Conservation (phyloP, 2,329 filamentous ascomycete species). For the Paecilomyces variotii region DNA sequence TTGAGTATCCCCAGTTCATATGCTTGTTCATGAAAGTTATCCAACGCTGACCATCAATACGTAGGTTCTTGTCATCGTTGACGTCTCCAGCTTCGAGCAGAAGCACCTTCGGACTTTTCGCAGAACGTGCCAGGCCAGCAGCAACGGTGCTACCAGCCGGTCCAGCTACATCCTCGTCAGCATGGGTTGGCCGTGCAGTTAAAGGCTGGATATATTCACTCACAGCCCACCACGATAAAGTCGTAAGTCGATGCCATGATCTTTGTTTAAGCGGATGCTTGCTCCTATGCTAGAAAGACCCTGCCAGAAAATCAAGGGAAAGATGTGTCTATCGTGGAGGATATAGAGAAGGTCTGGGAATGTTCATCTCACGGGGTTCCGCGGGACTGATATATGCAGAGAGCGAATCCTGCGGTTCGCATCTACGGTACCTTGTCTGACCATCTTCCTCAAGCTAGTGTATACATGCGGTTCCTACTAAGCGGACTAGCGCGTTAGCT, state of each 20-base stretch:
- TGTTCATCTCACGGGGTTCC: neutral
- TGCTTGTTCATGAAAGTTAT: constrained; percentile 41
- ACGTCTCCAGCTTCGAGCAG: constrained; percentile 53
- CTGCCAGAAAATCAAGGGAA: neutral
- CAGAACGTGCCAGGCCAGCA: constrained; percentile 41
- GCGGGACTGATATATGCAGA: neutral
- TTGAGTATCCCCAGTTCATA: constrained; percentile 49
- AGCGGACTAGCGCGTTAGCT: neutral
- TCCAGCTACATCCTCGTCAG: constrained; percentile 38
- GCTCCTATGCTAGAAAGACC: neutral
- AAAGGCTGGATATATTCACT: constrained; percentile 2
- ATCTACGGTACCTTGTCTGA: neutral
- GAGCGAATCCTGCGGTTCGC: neutral
- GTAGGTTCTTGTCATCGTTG: constrained; percentile 41
- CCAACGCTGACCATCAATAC: constrained; percentile 50
- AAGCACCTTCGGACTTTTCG: constrained; percentile 45
- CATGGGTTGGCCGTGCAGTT: neutral
- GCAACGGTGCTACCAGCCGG: constrained; percentile 53
- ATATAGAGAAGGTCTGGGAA: neutral
- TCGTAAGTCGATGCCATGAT: constrained; percentile 13
- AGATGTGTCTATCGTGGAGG: neutral
- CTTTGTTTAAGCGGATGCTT: neutral
- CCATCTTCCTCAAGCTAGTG: neutral
- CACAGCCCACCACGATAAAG: constrained; percentile 37
- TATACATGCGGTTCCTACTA: neutral